Evolutionary conservation across 345 rosid species (phyloP).

Genomic region (Noccaea caerulescens): DNA sequence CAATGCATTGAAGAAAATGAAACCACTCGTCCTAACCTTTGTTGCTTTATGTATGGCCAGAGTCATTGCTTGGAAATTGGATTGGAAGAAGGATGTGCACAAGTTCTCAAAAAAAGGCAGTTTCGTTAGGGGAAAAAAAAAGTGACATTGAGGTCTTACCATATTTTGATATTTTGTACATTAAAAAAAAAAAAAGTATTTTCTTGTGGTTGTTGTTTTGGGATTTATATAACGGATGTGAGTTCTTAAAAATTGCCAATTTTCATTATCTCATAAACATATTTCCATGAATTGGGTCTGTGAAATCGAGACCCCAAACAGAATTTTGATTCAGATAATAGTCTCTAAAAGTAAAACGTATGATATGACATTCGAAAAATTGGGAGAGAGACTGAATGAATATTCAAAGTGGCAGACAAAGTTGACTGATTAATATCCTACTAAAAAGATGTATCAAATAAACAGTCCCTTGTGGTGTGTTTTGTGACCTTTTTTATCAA

Average conservation of each 20-base stretch:
- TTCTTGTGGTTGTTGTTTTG: slow-evolving; percentile 22
- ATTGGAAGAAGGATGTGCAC: slow-evolving; percentile 21
- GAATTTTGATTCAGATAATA: background rate
- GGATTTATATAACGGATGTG: slow-evolving; percentile 29
- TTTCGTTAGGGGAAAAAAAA: slow-evolving; percentile 25
- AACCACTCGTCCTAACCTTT: slow-evolving; percentile 9
- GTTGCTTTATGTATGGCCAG: slow-evolving; percentile 27
- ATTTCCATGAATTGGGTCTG: background rate
- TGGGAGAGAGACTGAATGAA: background rate
- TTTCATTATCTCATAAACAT: background rate
- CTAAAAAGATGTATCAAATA: slow-evolving; percentile 15
- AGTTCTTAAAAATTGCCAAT: slow-evolving; percentile 17
- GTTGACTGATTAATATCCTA: slow-evolving; percentile 28
- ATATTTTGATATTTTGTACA: slow-evolving; percentile 45
- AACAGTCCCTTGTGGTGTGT: slow-evolving; percentile 41
- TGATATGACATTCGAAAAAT: slow-evolving; percentile 16
- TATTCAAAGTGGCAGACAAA: slow-evolving; percentile 38
- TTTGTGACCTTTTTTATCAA: slow-evolving; percentile 22
- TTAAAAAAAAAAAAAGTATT: background rate
- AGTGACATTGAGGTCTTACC: slow-evolving; percentile 31
- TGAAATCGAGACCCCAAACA: slow-evolving; percentile 5
- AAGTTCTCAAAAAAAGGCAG: slow-evolving; percentile 18
- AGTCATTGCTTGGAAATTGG: slow-evolving; percentile 22
- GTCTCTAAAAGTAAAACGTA: background rate
- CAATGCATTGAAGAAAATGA: slow-evolving; percentile 22